phyloP scores from a whole-genome alignment of 495 filamentous ascomycete genomes.

The Apiosordaria backusii region DNA sequence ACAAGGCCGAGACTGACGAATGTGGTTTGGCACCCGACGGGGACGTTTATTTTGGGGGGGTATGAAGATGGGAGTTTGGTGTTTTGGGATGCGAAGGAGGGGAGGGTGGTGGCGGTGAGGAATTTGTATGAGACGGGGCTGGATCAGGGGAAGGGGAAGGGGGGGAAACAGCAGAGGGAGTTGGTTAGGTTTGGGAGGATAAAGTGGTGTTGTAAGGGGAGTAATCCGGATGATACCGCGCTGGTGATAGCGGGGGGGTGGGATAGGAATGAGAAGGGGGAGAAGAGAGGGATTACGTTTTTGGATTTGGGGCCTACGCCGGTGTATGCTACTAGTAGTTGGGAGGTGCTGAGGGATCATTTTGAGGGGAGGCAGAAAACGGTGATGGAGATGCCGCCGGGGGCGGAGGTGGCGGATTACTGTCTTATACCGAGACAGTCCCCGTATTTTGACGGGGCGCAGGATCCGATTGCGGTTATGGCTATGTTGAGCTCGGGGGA shows the following conservation, averaged over 20 bases:
- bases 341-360: conserved; percentile 74
- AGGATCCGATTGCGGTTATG: conserved; percentile 85
- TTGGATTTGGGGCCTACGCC: conserved; percentile 86
- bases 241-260: conserved; percentile 82
- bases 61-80: conserved; percentile 89
- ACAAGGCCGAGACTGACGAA: conserved; percentile 63
- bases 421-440: conserved; percentile 75
- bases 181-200: conserved; percentile 66
- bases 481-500: conserved; percentile 80
- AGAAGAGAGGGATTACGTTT: conserved; percentile 75
- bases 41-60: conserved; percentile 80
- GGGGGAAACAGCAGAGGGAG: conserved; percentile 34
- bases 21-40: conserved; percentile 91
- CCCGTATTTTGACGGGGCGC: conserved; percentile 80
- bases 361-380: conserved; percentile 66
- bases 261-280: conserved; percentile 53
- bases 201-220: conserved; percentile 82
- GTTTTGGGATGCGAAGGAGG: conserved; percentile 93
- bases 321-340: conserved; percentile 83
- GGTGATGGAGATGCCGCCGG: conserved; percentile 73
- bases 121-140: conserved; percentile 71
- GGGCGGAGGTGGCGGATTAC: conserved; percentile 75
- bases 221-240: conserved; percentile 85
- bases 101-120: conserved; percentile 76
- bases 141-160: conserved; percentile 46